phyloP scores from a whole-genome alignment of 129 eudicot species.

The Pittosporum tobira region DNA sequence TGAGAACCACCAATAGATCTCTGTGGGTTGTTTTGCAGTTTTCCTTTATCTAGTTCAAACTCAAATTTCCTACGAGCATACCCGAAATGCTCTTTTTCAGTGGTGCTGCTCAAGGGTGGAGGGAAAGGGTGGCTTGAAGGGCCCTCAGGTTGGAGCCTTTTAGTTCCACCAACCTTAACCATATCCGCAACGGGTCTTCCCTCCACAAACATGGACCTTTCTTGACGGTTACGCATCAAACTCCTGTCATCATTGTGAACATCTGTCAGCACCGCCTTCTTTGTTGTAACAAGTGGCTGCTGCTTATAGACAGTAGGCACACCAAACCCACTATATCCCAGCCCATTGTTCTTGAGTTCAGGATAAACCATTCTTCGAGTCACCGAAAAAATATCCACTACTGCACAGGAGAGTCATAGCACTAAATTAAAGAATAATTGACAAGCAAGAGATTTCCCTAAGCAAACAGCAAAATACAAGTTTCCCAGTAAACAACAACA shows the following conservation, averaged over 20 bases:
- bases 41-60: conserved; percentile 37
- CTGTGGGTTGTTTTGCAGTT: conserved; percentile 19
- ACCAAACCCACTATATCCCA: conserved; percentile 19
- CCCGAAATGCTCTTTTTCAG: conserved; percentile 36
- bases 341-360: conserved; percentile 24
- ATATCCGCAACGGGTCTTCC: conserved; percentile 32
- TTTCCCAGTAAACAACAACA: too few species aligned
- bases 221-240: conserved; percentile 24
- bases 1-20: conserved; percentile 20
- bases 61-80: conserved; percentile 48
- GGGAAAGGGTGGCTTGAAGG: conserved; percentile 22
- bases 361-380: conserved; percentile 41
- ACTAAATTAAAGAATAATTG: not conserved
- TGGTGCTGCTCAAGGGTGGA: conserved; percentile 25
- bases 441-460: not conserved
- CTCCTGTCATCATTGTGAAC: conserved; percentile 48
- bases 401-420: conserved; percentile 10
- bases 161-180: conserved; percentile 43
- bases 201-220: conserved; percentile 22
- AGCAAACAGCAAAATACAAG: not conserved
- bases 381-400: conserved; percentile 1
- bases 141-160: conserved; percentile 49
- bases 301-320: conserved; percentile 31
- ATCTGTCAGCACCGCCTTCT: conserved; percentile 54
- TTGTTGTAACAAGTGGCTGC: conserved; percentile 24